These are phyloP conservation scores for Colletotrichum lupini DNA, from an alignment of 2,329 filamentous ascomycete species.

Conservation along the genomic window DNA sequence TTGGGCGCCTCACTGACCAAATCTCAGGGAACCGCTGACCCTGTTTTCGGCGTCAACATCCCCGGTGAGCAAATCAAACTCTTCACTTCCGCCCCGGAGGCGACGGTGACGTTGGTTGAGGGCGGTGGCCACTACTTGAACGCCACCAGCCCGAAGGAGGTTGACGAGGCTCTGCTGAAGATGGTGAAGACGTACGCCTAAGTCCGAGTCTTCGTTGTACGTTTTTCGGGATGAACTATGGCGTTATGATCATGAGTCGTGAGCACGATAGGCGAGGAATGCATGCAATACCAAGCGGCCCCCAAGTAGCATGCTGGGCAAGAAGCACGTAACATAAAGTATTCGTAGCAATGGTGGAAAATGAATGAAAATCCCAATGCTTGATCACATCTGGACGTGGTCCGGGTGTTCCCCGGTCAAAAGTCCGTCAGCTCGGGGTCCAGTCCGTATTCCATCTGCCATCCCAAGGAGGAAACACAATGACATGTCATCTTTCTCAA, in stretches of 20 bases:
- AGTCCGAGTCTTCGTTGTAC: background rate
- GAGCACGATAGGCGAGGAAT: background rate
- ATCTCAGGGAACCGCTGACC: conserved; percentile 54
- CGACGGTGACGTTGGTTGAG: conserved; percentile 55
- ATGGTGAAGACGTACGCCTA: conserved; percentile 49
- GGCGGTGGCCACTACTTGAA: conserved; percentile 61
- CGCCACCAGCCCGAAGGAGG: conserved; percentile 59
- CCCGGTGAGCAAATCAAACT: conserved; percentile 61
- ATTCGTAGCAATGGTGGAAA: background rate
- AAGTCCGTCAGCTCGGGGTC: background rate
- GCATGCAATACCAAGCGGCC: background rate
- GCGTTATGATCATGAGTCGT: conserved; percentile 22
- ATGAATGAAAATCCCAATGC: background rate
- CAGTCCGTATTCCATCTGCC: background rate
- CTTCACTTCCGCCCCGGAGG: conserved; percentile 58
- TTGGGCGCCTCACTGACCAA: conserved; percentile 16
- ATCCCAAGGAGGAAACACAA: background rate
- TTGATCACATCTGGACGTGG: background rate
- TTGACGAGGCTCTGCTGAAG: conserved; percentile 55
- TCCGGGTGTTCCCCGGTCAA: background rate
- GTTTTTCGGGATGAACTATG: background rate
- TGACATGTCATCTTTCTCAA: background rate
- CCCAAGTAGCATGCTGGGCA: background rate
- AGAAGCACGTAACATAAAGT: background rate
- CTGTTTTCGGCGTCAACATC: conserved; percentile 52